phyloP scores from a whole-genome alignment of 1,284 basidiomycete genomes.

The Boletus sp. region DNA sequence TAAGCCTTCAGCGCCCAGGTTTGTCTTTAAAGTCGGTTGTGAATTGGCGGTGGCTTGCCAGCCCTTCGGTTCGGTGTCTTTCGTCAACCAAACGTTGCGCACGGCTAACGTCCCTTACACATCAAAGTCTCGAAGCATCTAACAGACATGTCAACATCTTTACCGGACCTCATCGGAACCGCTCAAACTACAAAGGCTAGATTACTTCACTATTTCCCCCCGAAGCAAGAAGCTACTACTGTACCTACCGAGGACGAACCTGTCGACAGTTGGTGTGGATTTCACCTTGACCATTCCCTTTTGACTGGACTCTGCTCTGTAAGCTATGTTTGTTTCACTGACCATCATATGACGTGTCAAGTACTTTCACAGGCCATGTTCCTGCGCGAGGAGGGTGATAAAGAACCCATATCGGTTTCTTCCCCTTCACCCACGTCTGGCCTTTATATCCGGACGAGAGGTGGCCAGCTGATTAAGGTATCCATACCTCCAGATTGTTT shows the following conservation, averaged over 20 bases:
- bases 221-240: conserved; percentile 40
- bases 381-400: conserved; percentile 45
- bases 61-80: conserved; percentile 62
- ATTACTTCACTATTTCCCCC: conserved; percentile 89
- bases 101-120: conserved; percentile 1
- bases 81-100: neutral
- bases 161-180: conserved; percentile 59
- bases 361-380: conserved; percentile 71
- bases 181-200: conserved; percentile 81
- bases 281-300: conserved; percentile 83
- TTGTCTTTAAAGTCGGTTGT: conserved; percentile 79
- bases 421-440: conserved; percentile 76
- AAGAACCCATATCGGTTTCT: conserved; percentile 50
- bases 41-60: conserved; percentile 84
- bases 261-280: conserved; percentile 80
- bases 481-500: conserved; percentile 77
- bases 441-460: conserved; percentile 85
- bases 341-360: neutral
- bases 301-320: conserved; percentile 88
- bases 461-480: conserved; percentile 73
- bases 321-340: conserved; percentile 22
- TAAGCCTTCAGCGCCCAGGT: conserved; percentile 40
- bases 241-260: conserved; percentile 54
- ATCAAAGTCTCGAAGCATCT: conserved; percentile 59
- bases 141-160: conserved; percentile 59